Evolutionary conservation across 2,329 filamentous ascomycete genomes (phyloP), one percentile per base, ranked within the genome.

Genomic region (Curvularia lunata): DNA sequence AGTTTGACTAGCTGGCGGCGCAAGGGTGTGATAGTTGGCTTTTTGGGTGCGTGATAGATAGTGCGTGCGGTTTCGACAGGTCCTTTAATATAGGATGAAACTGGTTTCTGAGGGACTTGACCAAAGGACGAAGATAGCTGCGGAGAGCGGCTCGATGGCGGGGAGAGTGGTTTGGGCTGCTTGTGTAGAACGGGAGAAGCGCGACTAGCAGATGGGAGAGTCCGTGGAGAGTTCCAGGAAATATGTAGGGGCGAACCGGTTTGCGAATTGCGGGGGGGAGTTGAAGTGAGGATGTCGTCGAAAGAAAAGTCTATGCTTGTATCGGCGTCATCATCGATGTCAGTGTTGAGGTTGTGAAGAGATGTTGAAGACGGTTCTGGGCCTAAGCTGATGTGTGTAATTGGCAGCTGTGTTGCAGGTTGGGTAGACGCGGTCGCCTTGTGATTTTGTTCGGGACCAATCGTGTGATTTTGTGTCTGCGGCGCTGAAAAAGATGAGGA

Each of bases 261-360:
- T 3, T 52, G 32, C 12, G 56, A 28, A 23, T 59, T 65, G 38
- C 46, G 50, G 9, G 52, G 48, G 27, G 60, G 65, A 19, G 60
- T 66, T 30, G 60, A 58, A 4, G 60, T 52, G 45, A 58, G 52
- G 32, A 64, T 46, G 30, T 65, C 57, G 6, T 58, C 55, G 45
- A 68, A 62, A n/a, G 62, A 66, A 43, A 64, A 66, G 50, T 65
- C 62, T 9, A 64, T 48, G 27, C 61, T 60, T 28, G 50, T 53
- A 18, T 53, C 54, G 18, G 49, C 53, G 25, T 50, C 52, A n/a
- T 57, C 49, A 23, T 53, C 25, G 12, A 27, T 21, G n/a, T 46
- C 27, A 16, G 37, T 19, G 23, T 52, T 10, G 6, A 8, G 34
- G 18, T 43, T 19, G 32, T 50, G 13, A 12, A 25, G 5, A 9